A percentile compares a stretch with the other conserved stretches of the same genome.
Evolutionary conservation across 768 basidiomycete species (phyloP).

Genomic region (Mrakia hoshinonis): DNA sequence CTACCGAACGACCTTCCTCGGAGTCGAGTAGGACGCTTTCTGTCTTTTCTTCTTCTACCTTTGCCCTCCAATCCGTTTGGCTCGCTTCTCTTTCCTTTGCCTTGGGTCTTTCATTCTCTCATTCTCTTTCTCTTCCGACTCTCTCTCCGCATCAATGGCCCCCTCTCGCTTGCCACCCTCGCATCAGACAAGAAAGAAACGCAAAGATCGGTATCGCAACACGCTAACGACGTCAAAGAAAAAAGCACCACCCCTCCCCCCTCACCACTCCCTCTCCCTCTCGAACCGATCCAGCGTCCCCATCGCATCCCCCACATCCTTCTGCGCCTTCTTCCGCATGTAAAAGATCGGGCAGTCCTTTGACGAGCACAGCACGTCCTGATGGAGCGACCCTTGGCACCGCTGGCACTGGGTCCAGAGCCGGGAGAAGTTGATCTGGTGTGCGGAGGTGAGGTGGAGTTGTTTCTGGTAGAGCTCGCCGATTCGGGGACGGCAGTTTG

Average conservation of each 20-base stretch:
- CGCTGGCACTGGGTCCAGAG: constrained; percentile 98
- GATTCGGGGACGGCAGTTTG: constrained; percentile 76
- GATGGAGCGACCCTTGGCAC: constrained; percentile 96
- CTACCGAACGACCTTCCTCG: background rate
- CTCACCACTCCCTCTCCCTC: constrained; percentile 38
- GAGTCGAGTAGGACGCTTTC: too few relatives aligned
- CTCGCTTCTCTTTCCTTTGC: background rate
- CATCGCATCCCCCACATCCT: constrained; percentile 84
- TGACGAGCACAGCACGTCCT: constrained; percentile 94
- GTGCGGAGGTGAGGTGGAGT: constrained; percentile 56
- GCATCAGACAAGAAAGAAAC: too few relatives aligned
- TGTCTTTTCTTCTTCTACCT: background rate
- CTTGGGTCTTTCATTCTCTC: too few relatives aligned
- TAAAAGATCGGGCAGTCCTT: constrained; percentile 99
- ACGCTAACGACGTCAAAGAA: too few relatives aligned
- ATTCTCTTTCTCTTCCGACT: background rate
- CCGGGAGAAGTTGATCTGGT: constrained; percentile 84
- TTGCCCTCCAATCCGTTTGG: background rate
- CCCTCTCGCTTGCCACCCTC: too few relatives aligned
- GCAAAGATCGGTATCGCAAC: too few relatives aligned
- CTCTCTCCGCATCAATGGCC: too few relatives aligned
- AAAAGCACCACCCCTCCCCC: too few relatives aligned
- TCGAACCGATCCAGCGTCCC: constrained; percentile 76
- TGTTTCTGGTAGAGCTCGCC: constrained; percentile 82
- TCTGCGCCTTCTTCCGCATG: constrained; percentile 95